A percentile compares a stretch with the other conserved stretches of the same genome.
Conservation (phyloP, 1,284 basidiomycete genomes). For the Takashimella koratensis region DNA sequence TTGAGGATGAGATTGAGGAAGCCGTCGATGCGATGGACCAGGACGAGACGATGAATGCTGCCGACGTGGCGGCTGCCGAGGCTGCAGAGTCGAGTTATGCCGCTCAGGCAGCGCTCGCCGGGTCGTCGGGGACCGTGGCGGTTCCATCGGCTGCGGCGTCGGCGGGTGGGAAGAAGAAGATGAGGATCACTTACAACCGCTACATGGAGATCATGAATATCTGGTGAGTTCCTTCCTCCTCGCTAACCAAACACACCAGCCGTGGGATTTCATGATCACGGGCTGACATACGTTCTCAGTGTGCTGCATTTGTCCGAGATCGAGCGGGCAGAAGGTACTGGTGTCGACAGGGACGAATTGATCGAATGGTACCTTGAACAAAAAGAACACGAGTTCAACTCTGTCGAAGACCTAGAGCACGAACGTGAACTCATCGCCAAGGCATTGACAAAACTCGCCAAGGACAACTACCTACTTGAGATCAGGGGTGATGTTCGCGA, state of each 20-base stretch:
- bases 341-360: conserved; percentile 81
- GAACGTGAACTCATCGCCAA: conserved; percentile 88
- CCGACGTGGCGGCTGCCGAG: conserved; percentile 55
- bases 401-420: conserved; percentile 84
- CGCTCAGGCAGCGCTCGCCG: conserved; percentile 19
- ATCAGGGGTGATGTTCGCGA: conserved; percentile 76
- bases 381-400: conserved; percentile 76
- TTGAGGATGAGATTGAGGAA: conserved; percentile 85
- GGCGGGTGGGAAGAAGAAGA: conserved; percentile 61
- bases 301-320: conserved; percentile 75
- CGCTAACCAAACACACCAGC: too few species aligned
- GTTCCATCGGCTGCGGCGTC: conserved; percentile 50
- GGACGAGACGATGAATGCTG: conserved; percentile 58
- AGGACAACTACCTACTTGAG: conserved; percentile 84
- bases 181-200: conserved; percentile 90
- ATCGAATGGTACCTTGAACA: conserved; percentile 95
- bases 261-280: background rate
- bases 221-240: conserved; percentile 21
- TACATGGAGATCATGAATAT: conserved; percentile 88
- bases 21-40: conserved; percentile 61
- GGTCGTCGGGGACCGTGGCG: conserved; percentile 28
- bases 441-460: conserved; percentile 82
- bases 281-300: conserved; percentile 23
- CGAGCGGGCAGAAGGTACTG: conserved; percentile 71
- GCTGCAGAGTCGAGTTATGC: conserved; percentile 40